Evolutionary conservation across 2,329 filamentous ascomycete genomes (phyloP).

Genomic region (Aspergillus aculeatinus): DNA sequence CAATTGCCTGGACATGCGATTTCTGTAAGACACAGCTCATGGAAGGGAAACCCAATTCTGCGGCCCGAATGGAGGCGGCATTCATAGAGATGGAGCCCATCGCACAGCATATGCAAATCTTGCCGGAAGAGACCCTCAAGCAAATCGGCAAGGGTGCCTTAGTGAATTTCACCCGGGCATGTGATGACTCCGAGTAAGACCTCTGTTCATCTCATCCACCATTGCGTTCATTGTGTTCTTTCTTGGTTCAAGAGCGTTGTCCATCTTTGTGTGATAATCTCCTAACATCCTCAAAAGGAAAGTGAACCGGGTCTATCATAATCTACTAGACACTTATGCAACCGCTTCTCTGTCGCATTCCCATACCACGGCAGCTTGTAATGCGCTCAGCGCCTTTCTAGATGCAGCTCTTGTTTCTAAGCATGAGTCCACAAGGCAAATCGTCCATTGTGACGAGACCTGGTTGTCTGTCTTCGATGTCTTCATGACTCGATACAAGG

Average conservation of each 20-base stretch:
- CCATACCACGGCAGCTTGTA: slow-evolving; percentile 46
- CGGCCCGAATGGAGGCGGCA: slow-evolving; percentile 13
- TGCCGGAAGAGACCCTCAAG: slow-evolving; percentile 35
- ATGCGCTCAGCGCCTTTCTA: slow-evolving; percentile 46
- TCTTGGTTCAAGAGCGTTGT: background rate
- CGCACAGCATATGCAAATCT: slow-evolving; percentile 34
- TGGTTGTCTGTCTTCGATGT: slow-evolving; percentile 45
- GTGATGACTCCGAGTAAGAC: slow-evolving; percentile 35
- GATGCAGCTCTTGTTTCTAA: slow-evolving; percentile 37
- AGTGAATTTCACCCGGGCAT: slow-evolving; percentile 33
- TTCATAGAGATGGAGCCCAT: slow-evolving; percentile 33
- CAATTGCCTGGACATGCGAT: slow-evolving; percentile 17
- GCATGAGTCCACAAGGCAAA: slow-evolving; percentile 29
- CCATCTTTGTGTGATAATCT: background rate
- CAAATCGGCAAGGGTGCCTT: slow-evolving; percentile 38
- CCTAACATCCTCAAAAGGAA: slow-evolving; percentile 26
- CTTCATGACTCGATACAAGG: slow-evolving; percentile 43
- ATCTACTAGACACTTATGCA: slow-evolving; percentile 43
- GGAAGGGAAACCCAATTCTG: slow-evolving; percentile 20
- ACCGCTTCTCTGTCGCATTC: slow-evolving; percentile 37
- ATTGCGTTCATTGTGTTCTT: background rate
- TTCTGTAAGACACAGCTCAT: slow-evolving; percentile 18
- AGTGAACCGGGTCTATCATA: slow-evolving; percentile 38
- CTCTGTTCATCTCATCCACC: background rate
- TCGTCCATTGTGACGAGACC: slow-evolving; percentile 34